Base-by-base conservation (phyloP, 192 early-diverging fungal species). In the Mortierella hygrophila region DNA sequence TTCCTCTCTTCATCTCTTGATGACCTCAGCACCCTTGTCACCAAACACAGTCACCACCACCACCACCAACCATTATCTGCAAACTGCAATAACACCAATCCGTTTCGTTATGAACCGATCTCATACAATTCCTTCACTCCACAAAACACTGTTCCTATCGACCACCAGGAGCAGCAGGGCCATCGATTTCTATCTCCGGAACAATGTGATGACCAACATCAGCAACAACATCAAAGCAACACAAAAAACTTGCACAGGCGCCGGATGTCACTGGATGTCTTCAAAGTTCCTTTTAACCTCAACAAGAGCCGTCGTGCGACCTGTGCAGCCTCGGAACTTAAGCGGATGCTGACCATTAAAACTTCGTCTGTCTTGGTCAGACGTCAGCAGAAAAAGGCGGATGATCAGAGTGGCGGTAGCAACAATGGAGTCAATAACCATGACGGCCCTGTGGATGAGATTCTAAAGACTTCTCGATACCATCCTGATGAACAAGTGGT, bases 251-350 rank as follows among this genome's bases (percentile, higher is more conserved):
- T 23, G 41, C 75, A 57, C 9, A 26, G n/a, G 0, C 83, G 79
- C 11, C 20, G 83, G 46, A 70, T 86, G 35, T 86, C 83, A n/a
- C 47, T 81, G 6, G 71, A 86, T 70, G 35, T 77, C 13, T 68
- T 86, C 75, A 86, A 85, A 37, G 54, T 71, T 2, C 83, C 78
- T 3, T 80, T 85, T 54, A 46, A 26, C 23, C 77, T 78, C 74
- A 68, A 73, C 47, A 74, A 60, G 8, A 74, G 55, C 38, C 83
- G 75, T 37, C 74, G 78, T 18, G 69, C 78, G 2, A 81, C 78
- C 8, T 79, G 74, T 65, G 60, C 75, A 0, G 63, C 74, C 3
- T 35, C 75, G 6, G 74, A 42, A 8, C 32, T 75, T 46, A 76
- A 69, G 40, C 13, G 46, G 3, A 26, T 75, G 32, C 15, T 49